These are phyloP conservation scores for Aspergillus panamensis DNA, from an alignment of 495 filamentous ascomycete genomes.

Conservation along the genomic window DNA sequence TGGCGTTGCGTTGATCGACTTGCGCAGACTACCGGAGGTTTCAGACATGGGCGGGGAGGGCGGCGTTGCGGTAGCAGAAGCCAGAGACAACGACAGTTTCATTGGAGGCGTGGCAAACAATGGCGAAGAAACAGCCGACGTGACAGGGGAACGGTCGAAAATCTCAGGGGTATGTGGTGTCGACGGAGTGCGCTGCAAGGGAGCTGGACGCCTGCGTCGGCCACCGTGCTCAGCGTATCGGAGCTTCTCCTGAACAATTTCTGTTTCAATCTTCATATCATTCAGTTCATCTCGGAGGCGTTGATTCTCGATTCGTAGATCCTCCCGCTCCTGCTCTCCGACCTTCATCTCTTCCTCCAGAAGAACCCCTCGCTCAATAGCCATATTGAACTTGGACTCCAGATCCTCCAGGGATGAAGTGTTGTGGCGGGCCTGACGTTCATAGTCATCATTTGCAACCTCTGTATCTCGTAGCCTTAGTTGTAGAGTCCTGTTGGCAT, in stretches of 20 bases:
- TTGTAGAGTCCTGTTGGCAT: slow-evolving; percentile 74
- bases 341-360: slow-evolving; percentile 89
- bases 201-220: slow-evolving; percentile 51
- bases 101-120: slow-evolving; percentile 68
- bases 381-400: slow-evolving; percentile 92
- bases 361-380: slow-evolving; percentile 88
- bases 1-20: slow-evolving; percentile 45
- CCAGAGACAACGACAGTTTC: slow-evolving; percentile 62
- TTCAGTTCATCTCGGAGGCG: slow-evolving; percentile 83
- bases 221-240: slow-evolving; percentile 59
- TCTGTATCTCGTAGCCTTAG: slow-evolving; percentile 89
- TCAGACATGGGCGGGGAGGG: slow-evolving; percentile 61
- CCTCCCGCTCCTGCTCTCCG: slow-evolving; percentile 87
- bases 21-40: slow-evolving; percentile 43
- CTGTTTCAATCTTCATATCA: slow-evolving; percentile 89
- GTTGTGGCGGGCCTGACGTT: slow-evolving; percentile 90
- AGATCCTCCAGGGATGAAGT: slow-evolving; percentile 93
- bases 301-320: slow-evolving; percentile 82
- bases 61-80: slow-evolving; percentile 73
- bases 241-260: slow-evolving; percentile 91
- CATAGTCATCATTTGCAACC: slow-evolving; percentile 96
- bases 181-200: slow-evolving; percentile 42
- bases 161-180: slow-evolving; percentile 52
- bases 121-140: slow-evolving; percentile 65
- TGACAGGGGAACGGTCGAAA: slow-evolving; percentile 54